phyloP scores from a whole-genome alignment of 768 basidiomycete genomes.

The Phlebiopsis flavidoalba region DNA sequence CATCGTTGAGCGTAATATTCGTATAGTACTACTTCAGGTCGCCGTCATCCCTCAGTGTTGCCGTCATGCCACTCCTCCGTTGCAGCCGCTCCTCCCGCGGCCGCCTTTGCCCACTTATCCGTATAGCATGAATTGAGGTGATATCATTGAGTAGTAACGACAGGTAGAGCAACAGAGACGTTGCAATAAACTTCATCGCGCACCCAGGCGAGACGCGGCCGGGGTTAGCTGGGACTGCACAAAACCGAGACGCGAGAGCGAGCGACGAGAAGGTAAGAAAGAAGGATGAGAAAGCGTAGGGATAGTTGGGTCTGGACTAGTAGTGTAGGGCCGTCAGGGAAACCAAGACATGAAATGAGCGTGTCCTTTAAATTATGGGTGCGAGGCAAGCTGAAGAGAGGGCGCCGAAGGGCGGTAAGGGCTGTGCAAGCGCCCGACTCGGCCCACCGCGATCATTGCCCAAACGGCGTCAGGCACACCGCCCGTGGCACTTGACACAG shows the following conservation, averaged over 20 bases:
- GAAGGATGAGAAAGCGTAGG: background rate
- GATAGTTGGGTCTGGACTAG: slow-evolving; percentile 6
- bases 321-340: slow-evolving; percentile 5
- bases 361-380: background rate
- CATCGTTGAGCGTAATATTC: slow-evolving; percentile 25
- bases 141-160: slow-evolving; percentile 21
- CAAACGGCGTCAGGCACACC: background rate
- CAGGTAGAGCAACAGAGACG: slow-evolving; percentile 20
- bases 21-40: slow-evolving; percentile 27
- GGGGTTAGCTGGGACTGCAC: background rate
- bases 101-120: slow-evolving; percentile 13
- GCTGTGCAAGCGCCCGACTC: background rate
- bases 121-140: slow-evolving; percentile 9
- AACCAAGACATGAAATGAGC: slow-evolving; percentile 1
- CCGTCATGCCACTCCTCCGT: slow-evolving; percentile 9
- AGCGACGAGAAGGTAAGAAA: slow-evolving; percentile 1
- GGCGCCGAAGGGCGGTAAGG: background rate
- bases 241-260: background rate
- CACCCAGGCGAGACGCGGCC: slow-evolving; percentile 1
- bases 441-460: background rate
- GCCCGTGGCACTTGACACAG: background rate
- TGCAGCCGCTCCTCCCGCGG: slow-evolving; percentile 3
- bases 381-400: background rate
- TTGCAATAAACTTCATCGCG: slow-evolving; percentile 17
- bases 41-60: slow-evolving; percentile 13